Base-by-base conservation (phyloP, 228 moss, liverwort and hornwort species). In the Sphagnum fallax region DNA sequence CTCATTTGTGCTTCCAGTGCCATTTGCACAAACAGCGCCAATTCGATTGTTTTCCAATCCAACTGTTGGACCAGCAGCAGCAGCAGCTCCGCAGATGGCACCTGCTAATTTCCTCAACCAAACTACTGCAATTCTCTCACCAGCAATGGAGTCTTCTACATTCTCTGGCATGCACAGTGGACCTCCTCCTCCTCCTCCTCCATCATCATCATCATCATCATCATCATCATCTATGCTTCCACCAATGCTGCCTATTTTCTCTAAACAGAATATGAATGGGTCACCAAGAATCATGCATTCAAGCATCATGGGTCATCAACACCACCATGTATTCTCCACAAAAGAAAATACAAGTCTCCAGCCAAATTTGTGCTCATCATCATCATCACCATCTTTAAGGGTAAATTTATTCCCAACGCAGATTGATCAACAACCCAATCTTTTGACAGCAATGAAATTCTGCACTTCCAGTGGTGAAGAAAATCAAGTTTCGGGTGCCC, bases 341-440 rank as follows among this genome's bases (percentile, higher is more conserved):
- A 32, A 32, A 32, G 32, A 32, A 32, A 32, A 32, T 32, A 2
- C 32, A 32, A 32, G 32, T 32, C 32, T 32, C 32, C 32, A 32
- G 32, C 32, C 32, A 32, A 32, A 32, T 32, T 32, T 32, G 32
- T 32, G 32, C 32, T 32, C 32, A 32, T 32, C 32, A 32, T 32
- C 32, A 13, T 50, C 59, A 58, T n/a, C 5, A 13, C 75, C 81
- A 10, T 70, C 78, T 0, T 78, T 75, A 66, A 84, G 78, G 59
- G 0, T 62, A 15, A 72, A 84, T 68, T 0, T 74, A 16, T 78
- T 76, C 6, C 64, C 81, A 10, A 67, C 0, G 4, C 75, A 84
- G 0, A 76, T 71, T 60, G 70, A 76, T 78, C 50, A 71, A 48
- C 73, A 81, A 67, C 67, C 32, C 15, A 18, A 67, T 16, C 13